Evolutionary conservation across 805 yeast species (phyloP).

Genomic region (Wickerhamiella sergipiensis): DNA sequence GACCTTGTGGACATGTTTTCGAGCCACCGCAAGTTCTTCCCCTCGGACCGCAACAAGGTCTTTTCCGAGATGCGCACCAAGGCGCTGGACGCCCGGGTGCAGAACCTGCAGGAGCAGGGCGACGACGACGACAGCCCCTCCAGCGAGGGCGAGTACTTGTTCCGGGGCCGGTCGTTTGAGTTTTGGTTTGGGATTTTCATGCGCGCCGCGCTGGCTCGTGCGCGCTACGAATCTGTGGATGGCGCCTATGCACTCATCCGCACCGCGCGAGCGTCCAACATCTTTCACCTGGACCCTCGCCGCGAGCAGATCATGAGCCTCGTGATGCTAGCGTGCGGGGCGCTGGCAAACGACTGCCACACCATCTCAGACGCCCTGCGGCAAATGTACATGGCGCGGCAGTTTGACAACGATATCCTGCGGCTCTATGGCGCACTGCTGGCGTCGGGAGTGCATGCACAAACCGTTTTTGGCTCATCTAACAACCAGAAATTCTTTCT

Average conservation of each 20-base stretch:
- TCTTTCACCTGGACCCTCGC: conserved; percentile 53
- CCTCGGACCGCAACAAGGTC: conserved; percentile 51
- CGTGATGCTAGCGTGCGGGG: conserved; percentile 48
- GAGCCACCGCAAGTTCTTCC: conserved; percentile 63
- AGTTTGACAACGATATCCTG: conserved; percentile 58
- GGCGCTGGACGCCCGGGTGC: conserved; percentile 22
- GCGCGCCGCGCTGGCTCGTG: conserved; percentile 58
- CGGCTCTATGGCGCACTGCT: conserved; percentile 56
- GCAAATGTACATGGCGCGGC: conserved; percentile 48
- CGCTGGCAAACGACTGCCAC: conserved; percentile 35
- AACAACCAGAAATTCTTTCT: conserved; percentile 83
- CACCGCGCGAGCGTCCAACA: conserved; percentile 63
- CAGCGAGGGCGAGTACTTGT: conserved; percentile 26
- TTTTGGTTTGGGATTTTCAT: conserved; percentile 79
- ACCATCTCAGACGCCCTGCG: conserved; percentile 48
- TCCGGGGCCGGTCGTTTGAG: conserved; percentile 63
- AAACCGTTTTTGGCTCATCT: conserved; percentile 53
- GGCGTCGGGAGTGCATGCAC: conserved; percentile 43
- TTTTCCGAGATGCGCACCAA: conserved; percentile 3
- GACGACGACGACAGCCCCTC: conserved; percentile 8
- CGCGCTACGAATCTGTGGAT: conserved; percentile 42
- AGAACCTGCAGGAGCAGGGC: conserved; percentile 22
- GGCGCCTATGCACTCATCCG: conserved; percentile 60
- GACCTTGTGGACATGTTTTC: conserved; percentile 76
- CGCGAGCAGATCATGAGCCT: conserved; percentile 48